Percentiles rank a stretch among this genome's conserved stretches.
These are phyloP conservation scores for Pseudocohnilembus persalinus DNA, from an alignment of 169 alveolate species.

Conservation along the genomic window DNA sequence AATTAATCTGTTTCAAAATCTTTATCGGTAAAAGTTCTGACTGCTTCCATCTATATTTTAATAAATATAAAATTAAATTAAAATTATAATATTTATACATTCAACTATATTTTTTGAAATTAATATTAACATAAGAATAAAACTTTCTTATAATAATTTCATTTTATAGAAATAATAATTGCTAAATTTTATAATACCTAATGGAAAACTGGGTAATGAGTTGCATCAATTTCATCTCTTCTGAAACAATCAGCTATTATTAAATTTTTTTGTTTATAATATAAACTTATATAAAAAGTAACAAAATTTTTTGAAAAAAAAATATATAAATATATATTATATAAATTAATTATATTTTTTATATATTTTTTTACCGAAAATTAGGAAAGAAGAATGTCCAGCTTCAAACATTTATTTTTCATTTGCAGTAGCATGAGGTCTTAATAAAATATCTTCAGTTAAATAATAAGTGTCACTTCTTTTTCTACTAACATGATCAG, in stretches of 20 bases:
- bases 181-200: constrained; percentile 50
- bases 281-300: background rate
- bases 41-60: constrained; percentile 29
- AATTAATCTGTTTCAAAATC: constrained; percentile 38
- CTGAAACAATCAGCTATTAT: constrained; percentile 81
- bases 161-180: constrained; percentile 5
- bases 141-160: too few relatives aligned
- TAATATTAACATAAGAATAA: too few relatives aligned
- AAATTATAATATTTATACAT: too few relatives aligned
- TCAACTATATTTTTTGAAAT: too few relatives aligned
- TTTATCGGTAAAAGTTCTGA: constrained; percentile 16
- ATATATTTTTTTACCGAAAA: constrained; percentile 66
- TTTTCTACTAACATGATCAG: constrained; percentile 86
- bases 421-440: constrained; percentile 92
- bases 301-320: background rate
- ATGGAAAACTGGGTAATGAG: constrained; percentile 95
- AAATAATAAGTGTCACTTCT: constrained; percentile 88
- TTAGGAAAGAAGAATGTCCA: constrained; percentile 79
- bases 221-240: constrained; percentile 91
- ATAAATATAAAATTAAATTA: constrained; percentile 37
- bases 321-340: too few relatives aligned
- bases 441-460: constrained; percentile 57
- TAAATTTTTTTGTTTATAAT: background rate
- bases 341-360: too few relatives aligned
- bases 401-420: constrained; percentile 77